Conservation (phyloP, 2,329 filamentous ascomycete genomes). For the Aureobasidium sp. region DNA sequence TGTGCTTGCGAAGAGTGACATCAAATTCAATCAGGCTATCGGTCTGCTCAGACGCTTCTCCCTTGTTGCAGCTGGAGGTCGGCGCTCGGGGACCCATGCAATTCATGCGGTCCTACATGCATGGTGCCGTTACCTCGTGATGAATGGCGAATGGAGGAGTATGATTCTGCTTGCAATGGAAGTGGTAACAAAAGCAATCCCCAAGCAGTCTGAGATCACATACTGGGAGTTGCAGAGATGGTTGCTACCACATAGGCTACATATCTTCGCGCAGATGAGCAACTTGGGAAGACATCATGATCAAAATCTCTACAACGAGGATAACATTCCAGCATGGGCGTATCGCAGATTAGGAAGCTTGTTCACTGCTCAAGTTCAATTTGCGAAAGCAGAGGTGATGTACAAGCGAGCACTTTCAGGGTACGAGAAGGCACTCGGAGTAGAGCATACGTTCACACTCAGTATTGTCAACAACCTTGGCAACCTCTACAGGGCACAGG, state of each 20-base stretch:
- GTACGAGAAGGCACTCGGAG: slow-evolving; percentile 9
- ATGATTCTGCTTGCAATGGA: background rate
- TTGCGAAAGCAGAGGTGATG: slow-evolving; percentile 15
- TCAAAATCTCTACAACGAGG: background rate
- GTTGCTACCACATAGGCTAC: background rate
- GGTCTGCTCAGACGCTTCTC: background rate
- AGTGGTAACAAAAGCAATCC: background rate
- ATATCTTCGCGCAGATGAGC: background rate
- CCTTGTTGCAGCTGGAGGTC: background rate
- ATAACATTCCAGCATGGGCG: background rate
- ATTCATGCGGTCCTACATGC: background rate
- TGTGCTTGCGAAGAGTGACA: background rate
- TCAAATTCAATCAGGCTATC: background rate
- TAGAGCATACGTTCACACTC: slow-evolving; percentile 14
- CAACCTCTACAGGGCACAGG: background rate
- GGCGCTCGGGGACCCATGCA: background rate
- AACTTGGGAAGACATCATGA: background rate
- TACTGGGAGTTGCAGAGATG: background rate
- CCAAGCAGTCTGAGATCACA: background rate
- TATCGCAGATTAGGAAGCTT: background rate
- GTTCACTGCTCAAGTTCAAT: background rate
- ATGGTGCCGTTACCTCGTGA: background rate
- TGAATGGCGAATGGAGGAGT: background rate
- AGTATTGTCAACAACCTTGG: slow-evolving; percentile 12
- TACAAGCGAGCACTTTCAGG: slow-evolving; percentile 13